A percentile compares a stretch with the other conserved stretches of the same genome.
Conservation (phyloP, 2,329 filamentous ascomycete genomes). For the Talaromyces sp. region DNA sequence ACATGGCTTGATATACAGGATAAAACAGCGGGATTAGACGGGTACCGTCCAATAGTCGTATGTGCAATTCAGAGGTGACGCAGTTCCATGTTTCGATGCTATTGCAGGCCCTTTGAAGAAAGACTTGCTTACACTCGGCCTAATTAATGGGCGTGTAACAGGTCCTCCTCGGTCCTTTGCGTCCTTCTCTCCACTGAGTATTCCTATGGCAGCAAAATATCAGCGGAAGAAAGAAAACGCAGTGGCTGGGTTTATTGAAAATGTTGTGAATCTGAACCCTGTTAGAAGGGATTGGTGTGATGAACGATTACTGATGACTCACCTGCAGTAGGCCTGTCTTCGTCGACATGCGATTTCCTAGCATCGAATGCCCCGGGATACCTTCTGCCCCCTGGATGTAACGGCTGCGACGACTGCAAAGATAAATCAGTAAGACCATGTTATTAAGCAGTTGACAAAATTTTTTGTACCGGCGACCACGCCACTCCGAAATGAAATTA, state of each 20-base stretch:
- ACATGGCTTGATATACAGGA: neutral
- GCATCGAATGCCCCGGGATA: slow-evolving; percentile 30
- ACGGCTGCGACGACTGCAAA: slow-evolving; percentile 34
- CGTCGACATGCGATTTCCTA: neutral
- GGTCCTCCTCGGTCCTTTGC: neutral
- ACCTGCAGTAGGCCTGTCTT: neutral
- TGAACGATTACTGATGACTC: neutral
- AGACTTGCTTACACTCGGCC: neutral
- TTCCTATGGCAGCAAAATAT: neutral
- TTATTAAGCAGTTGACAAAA: slow-evolving; percentile 20
- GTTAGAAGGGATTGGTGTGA: neutral
- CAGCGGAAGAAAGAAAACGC: neutral
- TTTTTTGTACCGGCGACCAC: slow-evolving; percentile 33
- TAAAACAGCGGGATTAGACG: neutral
- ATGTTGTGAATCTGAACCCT: neutral
- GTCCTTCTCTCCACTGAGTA: neutral
- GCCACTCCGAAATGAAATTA: slow-evolving; percentile 25
- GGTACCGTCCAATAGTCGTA: neutral
- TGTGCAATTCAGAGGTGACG: neutral
- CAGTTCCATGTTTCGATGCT: neutral
- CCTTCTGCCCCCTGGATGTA: slow-evolving; percentile 42
- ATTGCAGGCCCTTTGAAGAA: neutral
- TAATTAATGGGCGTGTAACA: neutral
- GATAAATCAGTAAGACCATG: slow-evolving; percentile 30
- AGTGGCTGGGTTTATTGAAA: neutral